Base-by-base conservation (phyloP, 1,284 basidiomycete genomes). In the Ceratobasidium theobromae region DNA sequence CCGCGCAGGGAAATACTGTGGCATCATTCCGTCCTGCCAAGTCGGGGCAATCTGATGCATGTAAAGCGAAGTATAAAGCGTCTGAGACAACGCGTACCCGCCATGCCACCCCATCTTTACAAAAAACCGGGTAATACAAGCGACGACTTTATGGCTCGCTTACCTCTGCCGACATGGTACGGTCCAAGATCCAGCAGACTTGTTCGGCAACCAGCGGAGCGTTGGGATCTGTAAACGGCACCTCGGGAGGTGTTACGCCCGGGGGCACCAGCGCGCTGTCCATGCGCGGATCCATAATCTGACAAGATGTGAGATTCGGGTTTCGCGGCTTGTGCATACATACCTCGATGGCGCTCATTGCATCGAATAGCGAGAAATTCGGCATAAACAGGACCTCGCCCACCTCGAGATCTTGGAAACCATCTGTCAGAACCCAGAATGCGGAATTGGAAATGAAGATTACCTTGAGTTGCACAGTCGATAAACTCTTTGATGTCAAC, bases 261-360 rank as follows among this genome's bases (percentile, higher is more conserved):
- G 60, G 60, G 21, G 60, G 60, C 23, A 64, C 60, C 27, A 64
- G 60, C 48, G 60, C 60, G 67, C 86, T 91, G 76, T 98, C 95
- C 75, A 96, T 87, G 14, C 91, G 85, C 11, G 91, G 87, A 75
- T 96, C 93, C 66, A 93, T 91, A 67, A 96, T 93, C 91, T 94
- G 71, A 27, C 16, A 52, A 35, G 27, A 14, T 18, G 12, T 40
- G 21, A 49, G 21, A n/a, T 57, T 43, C 5, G 12, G n/a, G 3
- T n/a, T 33, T 5, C 30, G 27, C 2, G 21, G 16, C 27, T 23
- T 30, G 27, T 18, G 23, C 46, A 23, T 5, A 40, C 60, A 21
- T 73, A 90, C 89, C 81, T 93, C 88, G 65, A 95, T 85, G 16
- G 91, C 91, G 69, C 89, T 90, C 93, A 96, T 95, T 12, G 91